A percentile compares a stretch with the other conserved stretches of the same genome.
These are phyloP conservation scores for Passiflora organensis DNA, from an alignment of 345 rosid species.

Conservation along the genomic window DNA sequence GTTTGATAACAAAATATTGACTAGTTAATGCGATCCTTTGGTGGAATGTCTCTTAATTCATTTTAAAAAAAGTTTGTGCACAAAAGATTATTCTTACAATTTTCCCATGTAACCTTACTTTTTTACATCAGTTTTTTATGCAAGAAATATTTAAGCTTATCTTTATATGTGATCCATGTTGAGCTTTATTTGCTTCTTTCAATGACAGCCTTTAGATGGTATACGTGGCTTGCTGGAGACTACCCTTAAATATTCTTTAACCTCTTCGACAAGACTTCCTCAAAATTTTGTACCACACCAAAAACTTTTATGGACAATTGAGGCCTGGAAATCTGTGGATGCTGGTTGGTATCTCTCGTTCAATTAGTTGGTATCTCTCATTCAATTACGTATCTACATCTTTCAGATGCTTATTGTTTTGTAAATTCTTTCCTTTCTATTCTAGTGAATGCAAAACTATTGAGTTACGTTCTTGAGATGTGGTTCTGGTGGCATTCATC, in stretches of 20 bases:
- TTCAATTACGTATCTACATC: too few relatives aligned
- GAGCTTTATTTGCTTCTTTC: constrained; percentile 1
- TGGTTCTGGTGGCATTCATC: constrained; percentile 90
- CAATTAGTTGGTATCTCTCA: constrained; percentile 1
- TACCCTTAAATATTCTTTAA: constrained; percentile 50
- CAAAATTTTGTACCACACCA: constrained; percentile 73
- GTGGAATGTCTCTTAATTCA: too few relatives aligned
- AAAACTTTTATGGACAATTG: constrained; percentile 72
- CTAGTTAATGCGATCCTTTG: too few relatives aligned
- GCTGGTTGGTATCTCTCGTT: constrained; percentile 37
- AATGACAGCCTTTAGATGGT: constrained; percentile 40
- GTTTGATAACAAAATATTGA: too few relatives aligned
- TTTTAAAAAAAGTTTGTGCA: too few relatives aligned
- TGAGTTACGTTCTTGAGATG: constrained; percentile 74
- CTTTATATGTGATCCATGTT: neutral
- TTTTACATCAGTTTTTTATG: too few relatives aligned
- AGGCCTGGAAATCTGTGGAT: constrained; percentile 58
- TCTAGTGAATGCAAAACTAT: constrained; percentile 51
- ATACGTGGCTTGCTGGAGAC: constrained; percentile 41
- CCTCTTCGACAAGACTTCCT: constrained; percentile 64
- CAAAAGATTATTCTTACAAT: too few relatives aligned
- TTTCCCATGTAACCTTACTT: too few relatives aligned
- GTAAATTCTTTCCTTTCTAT: constrained; percentile 13
- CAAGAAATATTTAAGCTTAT: too few relatives aligned
- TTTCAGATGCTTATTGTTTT: constrained; percentile 3